phyloP scores from a whole-genome alignment of 2,329 filamentous ascomycete species.

The Eurotiales sp. region DNA sequence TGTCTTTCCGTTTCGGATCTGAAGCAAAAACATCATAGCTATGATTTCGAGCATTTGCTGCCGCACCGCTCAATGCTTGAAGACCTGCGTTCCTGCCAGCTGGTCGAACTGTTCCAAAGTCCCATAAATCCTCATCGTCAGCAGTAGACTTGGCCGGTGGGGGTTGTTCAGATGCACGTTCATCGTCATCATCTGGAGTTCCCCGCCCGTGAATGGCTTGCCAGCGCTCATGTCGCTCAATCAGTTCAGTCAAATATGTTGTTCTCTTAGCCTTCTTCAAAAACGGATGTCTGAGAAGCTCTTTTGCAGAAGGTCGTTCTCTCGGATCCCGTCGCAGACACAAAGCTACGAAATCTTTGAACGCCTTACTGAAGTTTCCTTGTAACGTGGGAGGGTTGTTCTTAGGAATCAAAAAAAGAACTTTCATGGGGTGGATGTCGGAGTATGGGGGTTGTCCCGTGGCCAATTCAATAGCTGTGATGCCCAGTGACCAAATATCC shows the following conservation, averaged over 20 bases:
- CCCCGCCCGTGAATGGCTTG: conserved; percentile 72
- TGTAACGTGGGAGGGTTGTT: conserved; percentile 80
- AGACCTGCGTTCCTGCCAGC: conserved; percentile 65
- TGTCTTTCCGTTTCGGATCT: background rate
- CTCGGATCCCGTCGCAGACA: conserved; percentile 86
- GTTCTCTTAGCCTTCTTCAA: conserved; percentile 90
- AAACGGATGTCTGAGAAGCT: conserved; percentile 85
- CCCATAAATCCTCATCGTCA: conserved; percentile 87
- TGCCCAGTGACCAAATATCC: conserved; percentile 95
- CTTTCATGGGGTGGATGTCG: conserved; percentile 98
- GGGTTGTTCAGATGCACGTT: conserved; percentile 33
- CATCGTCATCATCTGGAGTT: conserved; percentile 63
- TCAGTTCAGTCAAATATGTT: conserved; percentile 92
- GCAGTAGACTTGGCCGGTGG: conserved; percentile 37
- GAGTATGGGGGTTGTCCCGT: conserved; percentile 91
- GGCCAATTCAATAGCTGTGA: conserved; percentile 87
- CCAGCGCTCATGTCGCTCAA: conserved; percentile 87
- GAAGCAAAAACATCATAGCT: conserved; percentile 43
- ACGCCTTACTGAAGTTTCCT: conserved; percentile 74
- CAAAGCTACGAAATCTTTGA: conserved; percentile 79
- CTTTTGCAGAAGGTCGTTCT: conserved; percentile 80
- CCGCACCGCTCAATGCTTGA: conserved; percentile 73
- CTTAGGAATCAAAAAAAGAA: conserved; percentile 92
- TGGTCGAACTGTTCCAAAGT: conserved; percentile 91
- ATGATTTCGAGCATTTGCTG: conserved; percentile 69